phyloP scores from a whole-genome alignment of 2,329 filamentous ascomycete species.

The Paraconiothyrium brasiliense region DNA sequence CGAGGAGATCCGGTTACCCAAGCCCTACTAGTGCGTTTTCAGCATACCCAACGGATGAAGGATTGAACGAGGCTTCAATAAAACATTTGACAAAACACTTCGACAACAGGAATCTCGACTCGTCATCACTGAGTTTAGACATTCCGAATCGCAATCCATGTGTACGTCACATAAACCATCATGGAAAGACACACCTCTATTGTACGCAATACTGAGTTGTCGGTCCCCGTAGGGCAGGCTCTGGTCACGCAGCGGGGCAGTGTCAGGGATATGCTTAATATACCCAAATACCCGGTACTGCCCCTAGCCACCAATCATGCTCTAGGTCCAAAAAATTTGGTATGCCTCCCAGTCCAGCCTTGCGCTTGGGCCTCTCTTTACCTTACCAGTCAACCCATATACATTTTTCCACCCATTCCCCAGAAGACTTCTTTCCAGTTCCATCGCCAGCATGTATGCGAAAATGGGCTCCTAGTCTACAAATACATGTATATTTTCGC shows the following conservation, averaged over 20 bases:
- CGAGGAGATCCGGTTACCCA: background rate
- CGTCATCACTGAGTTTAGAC: background rate
- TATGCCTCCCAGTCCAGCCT: conserved; percentile 17
- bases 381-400: conserved; percentile 3
- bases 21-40: background rate
- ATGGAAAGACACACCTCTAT: background rate
- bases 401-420: background rate
- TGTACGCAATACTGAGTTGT: background rate
- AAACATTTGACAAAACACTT: background rate
- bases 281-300: conserved; percentile 13
- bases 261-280: conserved; percentile 8
- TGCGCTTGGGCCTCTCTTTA: conserved; percentile 8
- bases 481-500: conserved; percentile 1
- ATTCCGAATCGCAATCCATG: background rate
- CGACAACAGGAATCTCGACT: background rate
- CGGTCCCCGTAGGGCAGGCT: conserved; percentile 7
- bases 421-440: background rate
- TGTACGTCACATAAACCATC: background rate
- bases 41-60: background rate
- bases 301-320: conserved; percentile 10
- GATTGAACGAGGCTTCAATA: background rate
- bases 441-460: background rate
- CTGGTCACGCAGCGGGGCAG: conserved; percentile 12
- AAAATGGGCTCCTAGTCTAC: background rate
- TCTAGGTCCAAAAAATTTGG: background rate